Evolutionary conservation across 2,329 filamentous ascomycete species (phyloP).

Genomic region (Aspergillus sp.): DNA sequence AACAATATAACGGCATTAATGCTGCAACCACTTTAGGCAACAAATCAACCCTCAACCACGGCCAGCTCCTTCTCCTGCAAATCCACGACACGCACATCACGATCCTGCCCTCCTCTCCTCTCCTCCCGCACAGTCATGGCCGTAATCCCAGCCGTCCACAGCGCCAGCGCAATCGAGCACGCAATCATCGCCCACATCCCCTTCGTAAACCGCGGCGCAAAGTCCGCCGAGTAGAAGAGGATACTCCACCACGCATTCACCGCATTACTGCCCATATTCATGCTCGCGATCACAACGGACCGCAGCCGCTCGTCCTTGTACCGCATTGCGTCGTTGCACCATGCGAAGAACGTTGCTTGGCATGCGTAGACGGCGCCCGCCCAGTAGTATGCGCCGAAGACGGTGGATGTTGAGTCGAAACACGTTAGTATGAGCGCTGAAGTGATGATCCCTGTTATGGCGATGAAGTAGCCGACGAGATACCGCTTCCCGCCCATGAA

Average conservation of each 20-base stretch:
- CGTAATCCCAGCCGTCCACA: background rate
- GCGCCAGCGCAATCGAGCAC: conserved; percentile 3
- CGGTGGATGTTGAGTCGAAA: conserved; percentile 52
- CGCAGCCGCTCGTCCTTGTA: conserved; percentile 64
- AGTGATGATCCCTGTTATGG: conserved; percentile 62
- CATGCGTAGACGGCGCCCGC: conserved; percentile 70
- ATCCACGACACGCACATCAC: background rate
- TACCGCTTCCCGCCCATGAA: conserved; percentile 58
- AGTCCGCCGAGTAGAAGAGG: conserved; percentile 66
- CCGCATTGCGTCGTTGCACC: conserved; percentile 70
- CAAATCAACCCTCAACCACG: too few relatives aligned
- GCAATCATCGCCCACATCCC: conserved; percentile 35
- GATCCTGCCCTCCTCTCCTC: background rate
- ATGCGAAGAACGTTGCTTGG: conserved; percentile 73
- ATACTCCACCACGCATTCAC: conserved; percentile 74
- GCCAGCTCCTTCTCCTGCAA: background rate
- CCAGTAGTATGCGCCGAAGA: conserved; percentile 69
- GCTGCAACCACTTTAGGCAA: too few relatives aligned
- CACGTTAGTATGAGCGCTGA: conserved; percentile 61
- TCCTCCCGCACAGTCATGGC: conserved; percentile 1
- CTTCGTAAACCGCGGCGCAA: conserved; percentile 66
- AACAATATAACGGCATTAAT: background rate
- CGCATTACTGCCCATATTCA: conserved; percentile 69
- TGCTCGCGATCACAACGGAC: conserved; percentile 67
- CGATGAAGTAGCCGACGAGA: conserved; percentile 67